phyloP scores from a whole-genome alignment of 2,329 filamentous ascomycete genomes.

The Pseudogymnoascus pannorum region DNA sequence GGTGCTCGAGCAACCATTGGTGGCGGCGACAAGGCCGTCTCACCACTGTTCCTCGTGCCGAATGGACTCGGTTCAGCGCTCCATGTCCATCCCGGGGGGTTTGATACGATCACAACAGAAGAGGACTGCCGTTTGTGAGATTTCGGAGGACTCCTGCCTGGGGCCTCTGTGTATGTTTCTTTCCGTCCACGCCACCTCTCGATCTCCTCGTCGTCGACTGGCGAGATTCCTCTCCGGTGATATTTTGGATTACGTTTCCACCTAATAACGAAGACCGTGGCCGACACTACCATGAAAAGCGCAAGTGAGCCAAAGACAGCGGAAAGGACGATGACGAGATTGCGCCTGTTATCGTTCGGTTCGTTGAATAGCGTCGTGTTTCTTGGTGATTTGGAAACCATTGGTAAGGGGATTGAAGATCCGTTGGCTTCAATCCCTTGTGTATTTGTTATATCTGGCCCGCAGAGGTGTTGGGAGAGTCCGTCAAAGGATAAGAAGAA shows the following conservation, averaged over 20 bases:
- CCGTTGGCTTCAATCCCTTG: background rate
- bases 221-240: slow-evolving; percentile 43
- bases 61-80: slow-evolving; percentile 12
- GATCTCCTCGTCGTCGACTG: slow-evolving; percentile 59
- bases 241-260: slow-evolving; percentile 4
- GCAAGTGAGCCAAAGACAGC: background rate
- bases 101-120: slow-evolving; percentile 1
- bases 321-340: background rate
- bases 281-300: background rate
- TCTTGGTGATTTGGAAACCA: slow-evolving; percentile 1
- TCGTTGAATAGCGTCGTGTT: background rate
- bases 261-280: background rate
- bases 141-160: slow-evolving; percentile 20
- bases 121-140: slow-evolving; percentile 10
- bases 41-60: slow-evolving; percentile 26
- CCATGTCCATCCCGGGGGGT: background rate
- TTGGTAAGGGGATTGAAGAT: slow-evolving; percentile 3
- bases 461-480: background rate
- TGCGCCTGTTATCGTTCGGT: background rate
- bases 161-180: slow-evolving; percentile 17
- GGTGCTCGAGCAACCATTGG: slow-evolving; percentile 52
- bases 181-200: slow-evolving; percentile 45
- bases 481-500: background rate
- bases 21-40: slow-evolving; percentile 20
- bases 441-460: background rate